A percentile compares a stretch with the other conserved stretches of the same genome.
These are phyloP conservation scores for Aureobasidium sp. DNA, from an alignment of 2,329 filamentous ascomycete genomes.

Conservation along the genomic window DNA sequence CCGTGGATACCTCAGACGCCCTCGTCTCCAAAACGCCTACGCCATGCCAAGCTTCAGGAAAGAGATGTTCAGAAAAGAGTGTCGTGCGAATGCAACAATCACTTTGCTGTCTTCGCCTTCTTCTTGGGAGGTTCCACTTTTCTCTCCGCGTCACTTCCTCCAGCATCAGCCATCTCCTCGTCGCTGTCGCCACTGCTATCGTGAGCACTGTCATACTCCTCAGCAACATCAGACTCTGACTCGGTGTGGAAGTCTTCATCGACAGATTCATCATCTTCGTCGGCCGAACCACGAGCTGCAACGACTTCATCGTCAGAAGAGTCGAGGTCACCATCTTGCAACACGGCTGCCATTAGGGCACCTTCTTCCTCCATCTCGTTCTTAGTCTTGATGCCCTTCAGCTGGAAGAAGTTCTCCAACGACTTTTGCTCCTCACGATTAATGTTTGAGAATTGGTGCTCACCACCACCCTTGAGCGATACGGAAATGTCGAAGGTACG, in stretches of 20 bases:
- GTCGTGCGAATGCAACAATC: not conserved
- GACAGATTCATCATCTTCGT: constrained; percentile 90
- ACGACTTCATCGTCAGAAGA: constrained; percentile 70
- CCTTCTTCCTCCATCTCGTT: constrained; percentile 95
- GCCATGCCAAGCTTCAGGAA: not conserved
- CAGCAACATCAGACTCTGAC: constrained; percentile 88
- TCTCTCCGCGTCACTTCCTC: constrained; percentile 41
- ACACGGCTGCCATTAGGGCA: constrained; percentile 64
- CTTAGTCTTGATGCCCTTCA: constrained; percentile 90
- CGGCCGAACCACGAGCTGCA: constrained; percentile 78
- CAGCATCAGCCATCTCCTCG: constrained; percentile 56
- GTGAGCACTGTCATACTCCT: constrained; percentile 89
- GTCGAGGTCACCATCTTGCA: constrained; percentile 69
- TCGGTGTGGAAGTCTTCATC: constrained; percentile 95
- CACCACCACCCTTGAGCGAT: constrained; percentile 78
- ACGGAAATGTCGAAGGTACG: constrained; percentile 97
- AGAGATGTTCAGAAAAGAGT: not conserved
- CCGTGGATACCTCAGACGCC: not conserved
- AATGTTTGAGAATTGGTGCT: constrained; percentile 98
- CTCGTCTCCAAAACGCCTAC: constrained; percentile 5
- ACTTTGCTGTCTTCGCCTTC: constrained; percentile 45
- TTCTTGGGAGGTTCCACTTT: constrained; percentile 54
- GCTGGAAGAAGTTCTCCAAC: constrained; percentile 95
- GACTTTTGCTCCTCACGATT: constrained; percentile 96
- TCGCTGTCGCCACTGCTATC: constrained; percentile 71